phyloP scores from a whole-genome alignment of 2,329 filamentous ascomycete species.

The Verticillium longisporum region DNA sequence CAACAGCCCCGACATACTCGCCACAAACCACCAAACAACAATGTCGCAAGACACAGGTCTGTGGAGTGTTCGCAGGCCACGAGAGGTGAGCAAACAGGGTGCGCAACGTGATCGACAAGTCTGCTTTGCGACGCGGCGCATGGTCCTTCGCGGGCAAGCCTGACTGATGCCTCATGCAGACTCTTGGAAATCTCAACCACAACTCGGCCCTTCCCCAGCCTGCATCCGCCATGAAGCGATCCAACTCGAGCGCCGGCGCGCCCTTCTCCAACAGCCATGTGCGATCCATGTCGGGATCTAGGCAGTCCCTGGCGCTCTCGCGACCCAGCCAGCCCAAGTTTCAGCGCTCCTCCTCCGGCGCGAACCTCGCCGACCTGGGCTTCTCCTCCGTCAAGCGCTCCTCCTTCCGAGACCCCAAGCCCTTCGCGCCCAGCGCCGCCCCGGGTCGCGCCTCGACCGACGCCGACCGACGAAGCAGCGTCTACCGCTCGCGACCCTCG shows the following conservation, averaged over 20 bases:
- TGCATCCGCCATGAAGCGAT: constrained; percentile 88
- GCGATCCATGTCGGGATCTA: constrained; percentile 75
- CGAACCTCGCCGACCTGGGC: constrained; percentile 71
- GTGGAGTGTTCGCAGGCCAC: constrained; percentile 85
- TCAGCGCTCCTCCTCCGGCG: constrained; percentile 74
- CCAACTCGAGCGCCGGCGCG: constrained; percentile 65
- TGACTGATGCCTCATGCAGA: constrained; percentile 43
- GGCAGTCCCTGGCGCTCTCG: constrained; percentile 77
- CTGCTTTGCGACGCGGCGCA: not conserved
- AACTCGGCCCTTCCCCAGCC: constrained; percentile 86
- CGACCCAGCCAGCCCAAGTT: constrained; percentile 85
- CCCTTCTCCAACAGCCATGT: constrained; percentile 63
- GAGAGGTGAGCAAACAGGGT: constrained; percentile 60
- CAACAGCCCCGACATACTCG: not conserved
- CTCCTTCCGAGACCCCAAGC: constrained; percentile 70
- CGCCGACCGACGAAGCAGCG: constrained; percentile 69
- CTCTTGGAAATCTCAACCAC: constrained; percentile 75
- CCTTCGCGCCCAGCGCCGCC: constrained; percentile 14
- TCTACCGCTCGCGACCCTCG: constrained; percentile 66
- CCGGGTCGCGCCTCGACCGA: constrained; percentile 40
- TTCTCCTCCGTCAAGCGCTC: constrained; percentile 79
- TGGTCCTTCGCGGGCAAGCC: not conserved
- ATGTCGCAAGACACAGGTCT: constrained; percentile 86
- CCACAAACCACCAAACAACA: constrained; percentile 16
- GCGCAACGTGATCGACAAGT: not conserved